Conservation (phyloP, 345 rosid species). For the Geranium brycei region DNA sequence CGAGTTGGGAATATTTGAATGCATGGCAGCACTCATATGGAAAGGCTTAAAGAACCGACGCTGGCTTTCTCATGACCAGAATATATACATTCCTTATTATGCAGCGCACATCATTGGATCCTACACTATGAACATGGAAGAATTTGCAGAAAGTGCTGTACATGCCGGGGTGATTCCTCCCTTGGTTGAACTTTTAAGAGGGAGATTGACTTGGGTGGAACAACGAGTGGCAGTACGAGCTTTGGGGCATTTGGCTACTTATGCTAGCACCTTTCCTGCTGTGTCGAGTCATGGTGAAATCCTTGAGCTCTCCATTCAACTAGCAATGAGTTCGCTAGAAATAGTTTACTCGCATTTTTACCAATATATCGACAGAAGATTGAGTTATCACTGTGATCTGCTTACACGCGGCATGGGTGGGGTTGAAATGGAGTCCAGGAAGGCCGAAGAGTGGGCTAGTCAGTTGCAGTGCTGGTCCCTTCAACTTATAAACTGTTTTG, state of each 20-base stretch:
- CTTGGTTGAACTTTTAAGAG: constrained; percentile 79
- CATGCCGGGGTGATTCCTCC: constrained; percentile 86
- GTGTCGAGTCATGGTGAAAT: constrained; percentile 77
- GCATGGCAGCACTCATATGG: constrained; percentile 93
- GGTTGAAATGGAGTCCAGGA: constrained; percentile 96
- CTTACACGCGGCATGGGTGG: constrained; percentile 99
- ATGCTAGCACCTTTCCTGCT: constrained; percentile 63
- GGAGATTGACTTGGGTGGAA: constrained; percentile 97
- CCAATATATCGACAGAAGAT: constrained; percentile 64
- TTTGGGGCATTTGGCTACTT: constrained; percentile 91
- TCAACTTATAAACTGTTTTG: constrained; percentile 98
- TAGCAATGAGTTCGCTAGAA: constrained; percentile 86
- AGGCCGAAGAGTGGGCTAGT: constrained; percentile 99
- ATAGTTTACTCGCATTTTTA: constrained; percentile 95
- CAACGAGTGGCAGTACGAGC: constrained; percentile 98
- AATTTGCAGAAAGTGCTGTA: constrained; percentile 73
- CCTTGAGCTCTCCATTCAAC: constrained; percentile 78
- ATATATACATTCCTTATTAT: constrained; percentile 92
- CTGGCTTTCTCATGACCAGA: constrained; percentile 95
- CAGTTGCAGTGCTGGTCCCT: constrained; percentile 99
- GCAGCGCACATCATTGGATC: constrained; percentile 98
- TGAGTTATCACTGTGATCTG: constrained; percentile 89
- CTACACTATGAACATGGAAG: constrained; percentile 98
- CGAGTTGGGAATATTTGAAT: constrained; percentile 88
- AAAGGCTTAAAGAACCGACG: constrained; percentile 90